Conservation (phyloP, 2,329 filamentous ascomycete genomes). For the Cercospora sesami region DNA sequence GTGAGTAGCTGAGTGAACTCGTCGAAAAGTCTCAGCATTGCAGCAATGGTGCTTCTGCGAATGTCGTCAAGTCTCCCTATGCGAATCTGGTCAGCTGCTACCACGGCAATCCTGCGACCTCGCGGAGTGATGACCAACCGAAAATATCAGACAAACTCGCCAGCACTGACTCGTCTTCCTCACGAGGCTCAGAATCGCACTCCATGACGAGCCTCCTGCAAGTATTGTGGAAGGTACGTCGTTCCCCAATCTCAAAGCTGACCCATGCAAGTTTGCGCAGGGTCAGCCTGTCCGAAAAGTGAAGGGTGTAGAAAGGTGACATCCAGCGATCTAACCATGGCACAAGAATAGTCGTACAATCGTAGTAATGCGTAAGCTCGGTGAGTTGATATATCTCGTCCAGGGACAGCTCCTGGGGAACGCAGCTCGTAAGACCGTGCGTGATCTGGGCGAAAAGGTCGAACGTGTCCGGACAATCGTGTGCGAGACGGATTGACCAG, state of each 20-base stretch:
- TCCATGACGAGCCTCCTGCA: neutral
- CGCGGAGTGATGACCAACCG: neutral
- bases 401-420: constrained; percentile 32
- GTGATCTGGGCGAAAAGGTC: constrained; percentile 42
- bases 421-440: constrained; percentile 37
- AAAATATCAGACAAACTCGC: neutral
- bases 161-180: neutral
- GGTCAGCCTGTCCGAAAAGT: constrained; percentile 6
- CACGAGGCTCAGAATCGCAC: neutral
- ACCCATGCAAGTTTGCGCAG: constrained; percentile 21
- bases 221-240: neutral
- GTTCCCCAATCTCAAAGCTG: constrained; percentile 11
- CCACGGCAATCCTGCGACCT: too few relatives aligned
- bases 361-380: constrained; percentile 25
- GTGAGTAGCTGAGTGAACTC: constrained; percentile 14
- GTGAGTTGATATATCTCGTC: constrained; percentile 44
- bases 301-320: neutral
- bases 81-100: neutral
- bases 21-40: constrained; percentile 18
- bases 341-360: constrained; percentile 16
- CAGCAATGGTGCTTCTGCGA: constrained; percentile 1
- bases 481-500: neutral
- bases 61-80: neutral
- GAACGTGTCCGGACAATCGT: constrained; percentile 2
- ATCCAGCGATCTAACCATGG: constrained; percentile 20